Conservation (phyloP, 2,329 filamentous ascomycete genomes). For the Penicillium sp. region DNA sequence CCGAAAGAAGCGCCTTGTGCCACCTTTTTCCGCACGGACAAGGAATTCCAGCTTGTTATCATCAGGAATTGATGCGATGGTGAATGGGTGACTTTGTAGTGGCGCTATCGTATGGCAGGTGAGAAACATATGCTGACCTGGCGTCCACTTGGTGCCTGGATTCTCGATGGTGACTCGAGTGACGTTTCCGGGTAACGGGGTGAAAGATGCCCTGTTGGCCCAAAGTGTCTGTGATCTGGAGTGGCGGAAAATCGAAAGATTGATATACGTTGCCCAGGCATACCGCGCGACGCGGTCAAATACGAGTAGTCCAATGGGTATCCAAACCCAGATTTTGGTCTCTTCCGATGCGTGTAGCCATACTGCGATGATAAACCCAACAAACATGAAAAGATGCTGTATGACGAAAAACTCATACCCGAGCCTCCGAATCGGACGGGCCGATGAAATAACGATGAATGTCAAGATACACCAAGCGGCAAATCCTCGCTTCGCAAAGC, state of each 20-base stretch:
- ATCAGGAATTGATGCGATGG: slow-evolving; percentile 61
- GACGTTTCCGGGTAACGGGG: slow-evolving; percentile 58
- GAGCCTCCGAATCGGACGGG: slow-evolving; percentile 54
- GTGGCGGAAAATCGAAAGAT: slow-evolving; percentile 48
- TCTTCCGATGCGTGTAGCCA: slow-evolving; percentile 54
- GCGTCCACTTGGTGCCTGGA: slow-evolving; percentile 61
- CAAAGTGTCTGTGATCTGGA: slow-evolving; percentile 32
- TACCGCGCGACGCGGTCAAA: slow-evolving; percentile 51
- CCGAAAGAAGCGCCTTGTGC: slow-evolving; percentile 56
- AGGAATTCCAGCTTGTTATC: slow-evolving; percentile 63
- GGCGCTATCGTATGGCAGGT: slow-evolving; percentile 62
- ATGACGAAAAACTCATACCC: slow-evolving; percentile 61
- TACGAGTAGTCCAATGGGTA: slow-evolving; percentile 52
- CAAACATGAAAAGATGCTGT: slow-evolving; percentile 58
- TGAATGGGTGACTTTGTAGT: slow-evolving; percentile 69
- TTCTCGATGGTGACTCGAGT: slow-evolving; percentile 62
- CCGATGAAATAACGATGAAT: slow-evolving; percentile 58
- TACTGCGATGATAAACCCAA: slow-evolving; percentile 54
- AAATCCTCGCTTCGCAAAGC: slow-evolving; percentile 57
- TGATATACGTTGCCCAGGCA: slow-evolving; percentile 43
- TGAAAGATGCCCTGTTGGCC: slow-evolving; percentile 51
- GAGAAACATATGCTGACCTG: slow-evolving; percentile 68
- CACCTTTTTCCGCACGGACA: slow-evolving; percentile 59
- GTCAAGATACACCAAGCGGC: slow-evolving; percentile 57
- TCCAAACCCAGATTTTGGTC: slow-evolving; percentile 52